Conservation (phyloP, 140 eudicot species). For the Eryngium alpinum region DNA sequence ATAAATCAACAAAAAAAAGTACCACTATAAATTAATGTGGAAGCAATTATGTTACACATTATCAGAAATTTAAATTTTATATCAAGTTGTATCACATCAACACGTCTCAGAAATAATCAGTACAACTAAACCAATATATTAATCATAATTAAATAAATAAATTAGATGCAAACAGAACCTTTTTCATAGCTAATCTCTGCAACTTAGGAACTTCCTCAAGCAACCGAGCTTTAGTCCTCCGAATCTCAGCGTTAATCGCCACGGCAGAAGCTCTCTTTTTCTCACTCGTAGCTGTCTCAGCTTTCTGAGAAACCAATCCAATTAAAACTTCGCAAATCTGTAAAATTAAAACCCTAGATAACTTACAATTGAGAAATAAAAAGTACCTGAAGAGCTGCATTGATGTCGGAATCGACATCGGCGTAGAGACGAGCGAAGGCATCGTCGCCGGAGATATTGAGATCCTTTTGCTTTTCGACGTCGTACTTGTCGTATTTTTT, state of each 20-base stretch:
- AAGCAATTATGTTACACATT: too few relatives aligned
- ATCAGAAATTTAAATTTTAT: too few relatives aligned
- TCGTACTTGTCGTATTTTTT: slow-evolving; percentile 65
- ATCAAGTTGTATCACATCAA: too few relatives aligned
- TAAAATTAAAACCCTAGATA: slow-evolving; percentile 24
- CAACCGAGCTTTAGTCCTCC: slow-evolving; percentile 81
- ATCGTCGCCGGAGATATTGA: slow-evolving; percentile 56
- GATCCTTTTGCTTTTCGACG: slow-evolving; percentile 56
- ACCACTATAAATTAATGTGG: too few relatives aligned
- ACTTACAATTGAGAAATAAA: background rate
- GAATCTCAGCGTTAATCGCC: slow-evolving; percentile 94
- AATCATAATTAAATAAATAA: background rate
- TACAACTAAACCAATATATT: too few relatives aligned
- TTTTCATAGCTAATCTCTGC: slow-evolving; percentile 88
- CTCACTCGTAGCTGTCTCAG: slow-evolving; percentile 68
- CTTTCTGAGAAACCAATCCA: slow-evolving; percentile 47
- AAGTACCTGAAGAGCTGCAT: slow-evolving; percentile 53
- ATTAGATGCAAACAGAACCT: slow-evolving; percentile 34
- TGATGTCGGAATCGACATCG: slow-evolving; percentile 53
- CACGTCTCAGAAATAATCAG: too few relatives aligned
- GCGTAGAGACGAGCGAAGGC: slow-evolving; percentile 52
- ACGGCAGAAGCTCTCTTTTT: slow-evolving; percentile 82
- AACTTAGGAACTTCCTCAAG: slow-evolving; percentile 85
- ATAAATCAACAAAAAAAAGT: too few relatives aligned
- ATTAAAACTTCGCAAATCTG: background rate